phyloP scores from a whole-genome alignment of 805 yeast species.

The Ogataea pignaliae region DNA sequence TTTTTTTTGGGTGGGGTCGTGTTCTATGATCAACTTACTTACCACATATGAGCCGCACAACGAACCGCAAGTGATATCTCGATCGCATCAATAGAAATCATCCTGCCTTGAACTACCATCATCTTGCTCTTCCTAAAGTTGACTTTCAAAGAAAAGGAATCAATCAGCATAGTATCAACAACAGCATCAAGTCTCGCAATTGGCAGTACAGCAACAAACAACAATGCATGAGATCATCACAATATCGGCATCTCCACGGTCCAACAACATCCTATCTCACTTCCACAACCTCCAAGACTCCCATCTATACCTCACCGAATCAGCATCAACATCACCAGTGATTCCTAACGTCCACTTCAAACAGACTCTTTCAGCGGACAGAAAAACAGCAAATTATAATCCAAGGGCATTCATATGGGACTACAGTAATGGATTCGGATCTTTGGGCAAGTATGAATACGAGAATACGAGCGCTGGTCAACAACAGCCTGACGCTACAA shows the following conservation, averaged over 20 bases:
- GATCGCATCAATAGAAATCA: too few relatives aligned
- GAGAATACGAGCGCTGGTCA: slow-evolving; percentile 11
- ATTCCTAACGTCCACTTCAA: slow-evolving; percentile 47
- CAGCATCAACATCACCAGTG: slow-evolving; percentile 22
- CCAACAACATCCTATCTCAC: slow-evolving; percentile 77
- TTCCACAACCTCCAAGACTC: slow-evolving; percentile 77
- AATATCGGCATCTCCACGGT: slow-evolving; percentile 62
- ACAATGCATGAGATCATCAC: slow-evolving; percentile 81
- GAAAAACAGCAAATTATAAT: slow-evolving; percentile 54
- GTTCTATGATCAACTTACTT: too few relatives aligned
- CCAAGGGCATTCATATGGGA: slow-evolving; percentile 88
- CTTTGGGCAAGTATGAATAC: slow-evolving; percentile 53
- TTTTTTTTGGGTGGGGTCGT: too few relatives aligned
- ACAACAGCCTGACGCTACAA: slow-evolving; percentile 15
- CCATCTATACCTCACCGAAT: slow-evolving; percentile 49
- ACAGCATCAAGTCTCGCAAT: too few relatives aligned
- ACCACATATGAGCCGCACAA: too few relatives aligned
- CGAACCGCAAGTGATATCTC: too few relatives aligned
- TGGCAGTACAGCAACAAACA: too few relatives aligned
- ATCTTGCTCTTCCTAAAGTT: too few relatives aligned
- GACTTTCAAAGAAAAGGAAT: too few relatives aligned
- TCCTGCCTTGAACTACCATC: too few relatives aligned
- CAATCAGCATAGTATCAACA: too few relatives aligned
- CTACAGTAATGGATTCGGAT: slow-evolving; percentile 69
- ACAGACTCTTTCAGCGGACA: slow-evolving; percentile 33